phyloP scores from a whole-genome alignment of 2,329 filamentous ascomycete species.

The Bipolaris victoriae region DNA sequence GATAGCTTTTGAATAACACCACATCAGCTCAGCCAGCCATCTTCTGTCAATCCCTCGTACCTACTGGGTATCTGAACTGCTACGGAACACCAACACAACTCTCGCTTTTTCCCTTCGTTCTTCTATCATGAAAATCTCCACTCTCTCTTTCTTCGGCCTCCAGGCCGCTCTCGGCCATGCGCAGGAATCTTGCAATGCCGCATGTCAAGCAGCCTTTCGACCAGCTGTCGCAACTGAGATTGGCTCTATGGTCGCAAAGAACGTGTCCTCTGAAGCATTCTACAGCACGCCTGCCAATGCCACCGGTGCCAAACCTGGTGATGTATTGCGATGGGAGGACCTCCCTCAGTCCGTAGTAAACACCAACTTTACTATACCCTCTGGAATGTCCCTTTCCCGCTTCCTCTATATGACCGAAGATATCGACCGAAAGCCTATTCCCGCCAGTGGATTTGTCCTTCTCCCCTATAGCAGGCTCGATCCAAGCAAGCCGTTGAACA shows the following conservation, averaged over 20 bases:
- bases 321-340: constrained; percentile 27
- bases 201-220: neutral
- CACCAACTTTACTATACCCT: constrained; percentile 20
- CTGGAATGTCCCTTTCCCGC: constrained; percentile 27
- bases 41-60: too few species aligned
- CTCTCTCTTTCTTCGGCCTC: neutral
- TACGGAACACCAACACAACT: neutral
- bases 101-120: neutral
- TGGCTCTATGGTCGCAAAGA: neutral
- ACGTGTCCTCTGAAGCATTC: constrained; percentile 21
- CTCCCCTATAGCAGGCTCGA: constrained; percentile 25
- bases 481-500: constrained; percentile 22
- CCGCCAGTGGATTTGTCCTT: constrained; percentile 28
- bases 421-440: constrained; percentile 28
- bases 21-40: too few species aligned
- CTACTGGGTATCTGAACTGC: too few species aligned
- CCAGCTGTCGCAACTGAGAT: neutral
- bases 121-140: neutral
- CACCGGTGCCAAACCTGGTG: constrained; percentile 23
- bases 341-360: constrained; percentile 19
- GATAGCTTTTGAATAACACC: too few species aligned
- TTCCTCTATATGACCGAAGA: constrained; percentile 33
- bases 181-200: neutral
- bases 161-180: neutral
- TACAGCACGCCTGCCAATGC: constrained; percentile 20